These are phyloP conservation scores for Pichia pseudocactophila DNA, from an alignment of 805 yeast species.

Conservation along the genomic window DNA sequence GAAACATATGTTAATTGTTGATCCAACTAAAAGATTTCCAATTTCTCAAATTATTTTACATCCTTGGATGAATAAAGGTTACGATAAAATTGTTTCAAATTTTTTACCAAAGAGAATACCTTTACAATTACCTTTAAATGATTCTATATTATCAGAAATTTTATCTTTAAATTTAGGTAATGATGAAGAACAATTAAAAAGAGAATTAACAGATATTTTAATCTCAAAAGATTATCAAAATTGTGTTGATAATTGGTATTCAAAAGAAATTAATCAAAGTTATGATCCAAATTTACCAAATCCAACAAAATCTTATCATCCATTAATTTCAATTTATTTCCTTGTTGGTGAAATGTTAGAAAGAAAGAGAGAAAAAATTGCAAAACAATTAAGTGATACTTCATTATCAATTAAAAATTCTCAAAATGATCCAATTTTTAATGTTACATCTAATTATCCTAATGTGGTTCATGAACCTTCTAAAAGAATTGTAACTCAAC, in stretches of 20 bases:
- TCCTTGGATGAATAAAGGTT: conserved; percentile 93
- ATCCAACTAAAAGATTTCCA: conserved; percentile 72
- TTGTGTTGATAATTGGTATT: conserved; percentile 57
- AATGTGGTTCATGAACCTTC: conserved; percentile 12
- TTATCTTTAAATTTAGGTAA: conserved; percentile 67
- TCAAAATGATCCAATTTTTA: conserved; percentile 10
- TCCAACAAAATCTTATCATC: conserved; percentile 84
- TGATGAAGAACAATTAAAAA: conserved; percentile 45
- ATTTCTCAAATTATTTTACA: conserved; percentile 73
- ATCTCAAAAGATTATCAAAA: conserved; percentile 56
- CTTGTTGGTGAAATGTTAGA: conserved; percentile 77
- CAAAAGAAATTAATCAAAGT: conserved; percentile 23
- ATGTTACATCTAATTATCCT: conserved; percentile 11
- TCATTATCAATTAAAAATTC: conserved; percentile 8
- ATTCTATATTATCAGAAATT: conserved; percentile 62
- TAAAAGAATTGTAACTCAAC: conserved; percentile 20
- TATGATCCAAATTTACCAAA: conserved; percentile 38
- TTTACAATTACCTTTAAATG: conserved; percentile 57
- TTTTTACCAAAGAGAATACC: conserved; percentile 77
- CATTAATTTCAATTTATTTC: conserved; percentile 77
- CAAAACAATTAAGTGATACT: conserved; percentile 21
- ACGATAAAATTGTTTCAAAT: conserved; percentile 59
- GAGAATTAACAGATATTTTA: conserved; percentile 49
- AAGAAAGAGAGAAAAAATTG: conserved; percentile 52
- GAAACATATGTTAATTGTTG: conserved; percentile 85